Evolutionary conservation across 78 protist genomes (phyloP).

Genomic region (Planoprotostelium fungivorum): DNA sequence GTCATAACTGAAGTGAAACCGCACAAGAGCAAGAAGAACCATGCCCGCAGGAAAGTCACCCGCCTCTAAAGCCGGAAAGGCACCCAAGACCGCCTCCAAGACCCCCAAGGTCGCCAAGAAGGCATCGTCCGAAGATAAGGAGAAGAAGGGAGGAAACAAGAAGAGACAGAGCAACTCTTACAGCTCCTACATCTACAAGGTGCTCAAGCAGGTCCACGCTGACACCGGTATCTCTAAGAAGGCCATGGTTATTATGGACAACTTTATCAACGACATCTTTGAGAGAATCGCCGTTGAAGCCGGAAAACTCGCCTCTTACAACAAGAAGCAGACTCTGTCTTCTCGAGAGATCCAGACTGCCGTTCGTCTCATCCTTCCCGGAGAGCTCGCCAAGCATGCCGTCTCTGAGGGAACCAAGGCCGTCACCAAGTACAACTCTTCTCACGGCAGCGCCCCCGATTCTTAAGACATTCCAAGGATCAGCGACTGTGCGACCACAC

Average conservation of each 20-base stretch:
- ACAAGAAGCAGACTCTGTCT: conserved; percentile 72
- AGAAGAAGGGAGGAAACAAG: conserved; percentile 25
- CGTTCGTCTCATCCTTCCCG: conserved; percentile 85
- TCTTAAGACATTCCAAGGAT: too few relatives aligned
- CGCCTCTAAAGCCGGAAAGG: neutral
- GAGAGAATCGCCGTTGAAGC: conserved; percentile 85
- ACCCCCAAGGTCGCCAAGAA: conserved; percentile 29
- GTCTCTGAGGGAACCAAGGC: conserved; percentile 91
- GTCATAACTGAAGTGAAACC: too few relatives aligned
- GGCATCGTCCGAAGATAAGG: conserved; percentile 18
- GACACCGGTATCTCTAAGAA: conserved; percentile 77
- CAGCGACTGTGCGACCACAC: neutral
- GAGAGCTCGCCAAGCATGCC: conserved; percentile 94
- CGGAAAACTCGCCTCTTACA: conserved; percentile 73
- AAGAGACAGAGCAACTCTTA: conserved; percentile 57
- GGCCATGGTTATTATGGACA: conserved; percentile 86
- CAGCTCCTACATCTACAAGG: conserved; percentile 76
- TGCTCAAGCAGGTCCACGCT: conserved; percentile 79
- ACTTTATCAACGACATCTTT: conserved; percentile 84
- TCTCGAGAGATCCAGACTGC: conserved; percentile 89
- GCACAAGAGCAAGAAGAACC: too few relatives aligned
- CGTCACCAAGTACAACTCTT: conserved; percentile 76
- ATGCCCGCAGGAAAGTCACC: neutral
- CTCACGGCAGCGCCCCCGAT: neutral
- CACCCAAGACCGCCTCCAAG: conserved; percentile 5